Base-by-base conservation (phyloP, 2,329 filamentous ascomycete species). In the Alternaria postmessia region DNA sequence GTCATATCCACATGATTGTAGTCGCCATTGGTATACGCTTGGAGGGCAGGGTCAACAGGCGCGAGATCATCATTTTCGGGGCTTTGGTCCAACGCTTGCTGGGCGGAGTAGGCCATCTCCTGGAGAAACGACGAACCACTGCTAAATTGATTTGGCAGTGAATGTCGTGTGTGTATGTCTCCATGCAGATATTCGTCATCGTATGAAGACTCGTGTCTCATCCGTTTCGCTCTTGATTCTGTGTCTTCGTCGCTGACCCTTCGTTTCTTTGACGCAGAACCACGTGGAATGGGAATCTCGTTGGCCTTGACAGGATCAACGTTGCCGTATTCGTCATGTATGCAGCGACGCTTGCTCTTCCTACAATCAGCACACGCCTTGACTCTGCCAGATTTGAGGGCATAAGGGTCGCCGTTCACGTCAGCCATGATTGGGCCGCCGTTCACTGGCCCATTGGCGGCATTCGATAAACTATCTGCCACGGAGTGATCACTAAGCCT, bases 291-390 rank as follows among this genome's bases (percentile, higher is more conserved):
- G 3, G 87, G 86, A 24, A 84, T 81, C 70, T 89, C 87, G 51
- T 86, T 85, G 3, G 86, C 86, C 71, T 89, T 89, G 68, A 88
- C 76, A 2, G 87, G 87, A 73, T 90, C 88, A 26, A 89, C 83
- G 57, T 87, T 84, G 51, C 88, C 88, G 65, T 85, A 84, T 65
- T 89, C 87, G 68, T 89, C 87, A 69, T 90, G 88, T 49, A 89
- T 87, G 70, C 88, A 90, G 69, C 88, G 86, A 59, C 88, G 86
- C 87, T 89, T 89, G 82, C 87, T 89, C 74, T 88, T 89, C 46
- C 88, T 84, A 75, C 88, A 90, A 67, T 89, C 87, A 59, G 87
- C 83, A 72, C 88, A 90, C 43, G 88, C 88, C 75, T 89, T 89
- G 69, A 83, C 88, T 68, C 87, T 78, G 60, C 86, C 83, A 72